Evolutionary conservation across 23 red algal genomes (phyloP), one percentile per base, ranked within the genome.

Genomic region (Cyanidioschyzon merolae): DNA sequence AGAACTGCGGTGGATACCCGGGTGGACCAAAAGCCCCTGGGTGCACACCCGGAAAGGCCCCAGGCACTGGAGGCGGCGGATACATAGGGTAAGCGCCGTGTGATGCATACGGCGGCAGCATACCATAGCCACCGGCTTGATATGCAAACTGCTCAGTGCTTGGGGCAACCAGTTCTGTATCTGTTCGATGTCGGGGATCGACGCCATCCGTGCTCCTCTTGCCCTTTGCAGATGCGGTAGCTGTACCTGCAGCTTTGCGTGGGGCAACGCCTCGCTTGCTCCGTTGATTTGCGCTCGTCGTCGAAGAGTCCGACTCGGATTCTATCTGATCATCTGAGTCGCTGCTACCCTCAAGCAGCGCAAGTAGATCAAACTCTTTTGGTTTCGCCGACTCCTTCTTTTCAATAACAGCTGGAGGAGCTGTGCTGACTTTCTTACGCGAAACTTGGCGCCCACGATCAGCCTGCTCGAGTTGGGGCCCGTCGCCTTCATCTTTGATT

Each of bases 311-410:
- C 21, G 45, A 54, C 45, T 54, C 45, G 45, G 45, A 54, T 27
- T 15, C 63, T 35, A 32, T 35, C 63, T 71, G n/a, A 7, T 71
- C 63, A 32, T 71, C 63, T 7, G 63, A 71, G 32, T 71, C 63
- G 63, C n/a, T 71, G 63, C 63, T 71, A 27, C 63, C 63, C 29
- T 71, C 63, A 25, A 71, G 63, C 63, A 71, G 63, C 32, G 63
- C 63, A 3, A 71, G 32, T 27, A 71, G 63, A 27, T 71, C 63
- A 71, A 71, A 71, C 29, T 71, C 63, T 35, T 71, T 25, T 35
- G 63, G 63, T 27, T 71, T 71, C 29, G 32, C 12, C 29, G 21
- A 7, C 29, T 71, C 63, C 29, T 7, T 3, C 12, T 25, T 35
- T 27, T 25, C n/a, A 15, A 71, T 27, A 24, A 57, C 24, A 24